These are phyloP conservation scores for Coniferiporia weirii DNA, from an alignment of 1,284 basidiomycete genomes.

Conservation along the genomic window DNA sequence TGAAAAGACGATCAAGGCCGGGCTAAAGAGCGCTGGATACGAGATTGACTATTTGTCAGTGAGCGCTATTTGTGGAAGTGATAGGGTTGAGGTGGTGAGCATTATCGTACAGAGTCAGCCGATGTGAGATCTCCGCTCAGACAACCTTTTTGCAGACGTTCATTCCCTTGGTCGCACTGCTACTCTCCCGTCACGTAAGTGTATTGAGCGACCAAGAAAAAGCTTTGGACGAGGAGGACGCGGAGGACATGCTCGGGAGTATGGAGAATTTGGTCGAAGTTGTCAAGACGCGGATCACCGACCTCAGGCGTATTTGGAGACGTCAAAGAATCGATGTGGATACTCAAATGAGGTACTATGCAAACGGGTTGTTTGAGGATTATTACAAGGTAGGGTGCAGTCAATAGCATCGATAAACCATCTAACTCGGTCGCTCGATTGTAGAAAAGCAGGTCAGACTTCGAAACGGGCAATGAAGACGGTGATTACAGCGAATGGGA, in stretches of 20 bases:
- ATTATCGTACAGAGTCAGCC: too few species aligned
- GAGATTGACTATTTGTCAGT: slow-evolving; percentile 16
- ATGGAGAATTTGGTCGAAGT: slow-evolving; percentile 10
- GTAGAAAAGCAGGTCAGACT: slow-evolving; percentile 3
- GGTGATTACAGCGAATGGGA: slow-evolving; percentile 14
- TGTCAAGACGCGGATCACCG: slow-evolving; percentile 7
- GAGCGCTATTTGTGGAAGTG: slow-evolving; percentile 17
- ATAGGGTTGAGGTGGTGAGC: slow-evolving; percentile 18
- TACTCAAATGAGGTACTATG: slow-evolving; percentile 19
- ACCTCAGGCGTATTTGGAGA: slow-evolving; percentile 19
- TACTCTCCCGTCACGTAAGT: slow-evolving; percentile 16
- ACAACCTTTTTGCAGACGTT: slow-evolving; percentile 15
- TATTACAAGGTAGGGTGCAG: slow-evolving; percentile 17
- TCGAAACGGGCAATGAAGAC: slow-evolving; percentile 12
- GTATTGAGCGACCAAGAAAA: slow-evolving; percentile 7
- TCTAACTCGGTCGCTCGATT: neutral
- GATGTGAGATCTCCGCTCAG: too few species aligned
- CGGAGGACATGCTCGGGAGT: slow-evolving; percentile 10
- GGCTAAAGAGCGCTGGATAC: slow-evolving; percentile 17
- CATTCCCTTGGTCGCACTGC: slow-evolving; percentile 8
- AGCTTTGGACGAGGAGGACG: slow-evolving; percentile 6
- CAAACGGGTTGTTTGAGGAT: slow-evolving; percentile 19
- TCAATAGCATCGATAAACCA: neutral
- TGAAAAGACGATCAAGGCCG: slow-evolving; percentile 16
- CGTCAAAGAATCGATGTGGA: slow-evolving; percentile 20